Evolutionary conservation across 805 yeast species (phyloP), one percentile per base, ranked within the genome.

Genomic region (Yamadazyma takamatsuzukensis): DNA sequence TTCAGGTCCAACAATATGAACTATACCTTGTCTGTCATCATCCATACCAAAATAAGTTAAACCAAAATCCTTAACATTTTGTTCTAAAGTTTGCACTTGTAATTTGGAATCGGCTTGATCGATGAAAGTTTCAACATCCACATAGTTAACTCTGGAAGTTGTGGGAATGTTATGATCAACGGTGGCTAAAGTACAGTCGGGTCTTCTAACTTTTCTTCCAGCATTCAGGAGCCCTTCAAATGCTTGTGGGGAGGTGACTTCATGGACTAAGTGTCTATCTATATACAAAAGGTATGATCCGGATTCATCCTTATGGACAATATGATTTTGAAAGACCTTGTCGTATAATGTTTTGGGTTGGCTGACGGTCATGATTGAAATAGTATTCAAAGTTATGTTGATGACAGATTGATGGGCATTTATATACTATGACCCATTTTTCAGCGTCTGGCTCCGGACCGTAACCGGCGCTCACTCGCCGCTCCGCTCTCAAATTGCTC

Each of bases 161-260:
- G 98, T 93, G 47, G 98, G 99, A 47, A 93, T 93, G 62, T 93
- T 93, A 75, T 93, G 96, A 63, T 90, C 96, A 18, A 87, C 95
- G 1, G 97, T 87, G 32, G 96, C 95, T 47, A 89, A 72, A 33
- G 97, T 87, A 67, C 96, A 85, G 61, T 89, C 96, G 6, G 72
- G 69, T 68, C 98, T 79, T 72, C 98, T 83, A 33, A 93, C 96
- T 38, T 61, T 59, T 70, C 99, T 81, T 29, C 83, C 85, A 11
- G 97, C 96, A 52, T 79, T 83, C 43, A 72, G 75, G 50, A 93
- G 74, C 31, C 98, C 98, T 67, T 93, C 98, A 55, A 93, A 93
- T 8, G 98, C 98, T 64, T 93, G 98, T 21, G 99, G 98, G 18
- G 97, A 90, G 2, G 99, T 93, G 33, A 93, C 99, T 67, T 93